phyloP scores from a whole-genome alignment of 805 yeast genomes.

The Cyberlindnera mycetangii region DNA sequence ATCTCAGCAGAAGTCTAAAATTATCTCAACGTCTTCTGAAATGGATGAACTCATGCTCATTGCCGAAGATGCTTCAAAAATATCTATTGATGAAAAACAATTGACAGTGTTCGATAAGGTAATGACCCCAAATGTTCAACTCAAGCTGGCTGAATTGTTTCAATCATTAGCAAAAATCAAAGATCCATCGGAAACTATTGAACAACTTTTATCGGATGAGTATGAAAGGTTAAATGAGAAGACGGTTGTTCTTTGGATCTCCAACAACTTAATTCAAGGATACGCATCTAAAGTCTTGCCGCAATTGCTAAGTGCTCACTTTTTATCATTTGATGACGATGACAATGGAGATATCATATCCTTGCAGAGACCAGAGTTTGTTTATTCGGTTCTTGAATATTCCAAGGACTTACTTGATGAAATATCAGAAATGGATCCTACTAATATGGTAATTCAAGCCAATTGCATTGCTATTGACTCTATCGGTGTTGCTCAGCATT shows the following conservation, averaged over 20 bases:
- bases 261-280: slow-evolving; percentile 32
- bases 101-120: slow-evolving; percentile 23
- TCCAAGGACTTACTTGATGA: slow-evolving; percentile 43
- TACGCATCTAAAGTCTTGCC: slow-evolving; percentile 15
- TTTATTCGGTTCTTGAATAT: slow-evolving; percentile 33
- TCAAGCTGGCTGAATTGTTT: slow-evolving; percentile 17
- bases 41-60: slow-evolving; percentile 22
- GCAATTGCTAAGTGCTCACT: slow-evolving; percentile 23
- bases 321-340: slow-evolving; percentile 30
- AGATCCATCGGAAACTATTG: slow-evolving; percentile 21
- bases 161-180: slow-evolving; percentile 21
- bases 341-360: slow-evolving; percentile 11
- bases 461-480: slow-evolving; percentile 43
- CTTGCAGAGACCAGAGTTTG: slow-evolving; percentile 27
- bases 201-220: slow-evolving; percentile 23
- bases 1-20: slow-evolving; percentile 13
- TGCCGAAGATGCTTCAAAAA: slow-evolving; percentile 14
- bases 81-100: slow-evolving; percentile 2
- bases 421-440: slow-evolving; percentile 23
- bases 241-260: slow-evolving; percentile 38
- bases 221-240: slow-evolving; percentile 17
- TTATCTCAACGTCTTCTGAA: slow-evolving; percentile 1
- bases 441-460: slow-evolving; percentile 15
- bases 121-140: slow-evolving; percentile 25
- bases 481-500: slow-evolving; percentile 33